Evolutionary conservation across 2,329 filamentous ascomycete species (phyloP).

Genomic region (Curvularia spicifera): DNA sequence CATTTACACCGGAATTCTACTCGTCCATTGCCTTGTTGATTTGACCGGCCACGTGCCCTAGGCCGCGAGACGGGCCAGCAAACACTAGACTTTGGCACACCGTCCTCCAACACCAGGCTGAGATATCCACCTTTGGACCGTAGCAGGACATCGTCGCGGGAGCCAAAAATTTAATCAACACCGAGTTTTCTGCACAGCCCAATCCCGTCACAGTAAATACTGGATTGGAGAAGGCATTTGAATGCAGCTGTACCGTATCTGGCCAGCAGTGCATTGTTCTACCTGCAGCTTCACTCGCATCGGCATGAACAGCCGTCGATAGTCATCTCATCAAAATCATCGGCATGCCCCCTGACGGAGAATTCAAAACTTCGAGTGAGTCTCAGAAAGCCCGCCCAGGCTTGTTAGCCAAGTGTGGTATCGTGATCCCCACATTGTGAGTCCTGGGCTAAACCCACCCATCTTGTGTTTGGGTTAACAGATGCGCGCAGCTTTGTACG

Average conservation of each 20-base stretch:
- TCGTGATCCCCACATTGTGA: slow-evolving; percentile 37
- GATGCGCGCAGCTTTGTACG: slow-evolving; percentile 38
- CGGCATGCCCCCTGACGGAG: slow-evolving; percentile 43
- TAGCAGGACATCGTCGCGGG: background rate
- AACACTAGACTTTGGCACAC: slow-evolving; percentile 27
- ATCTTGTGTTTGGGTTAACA: slow-evolving; percentile 8
- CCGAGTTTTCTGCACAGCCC: slow-evolving; percentile 22
- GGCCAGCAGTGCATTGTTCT: background rate
- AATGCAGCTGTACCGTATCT: background rate
- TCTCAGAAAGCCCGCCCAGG: slow-evolving; percentile 31
- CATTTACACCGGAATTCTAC: slow-evolving; percentile 13
- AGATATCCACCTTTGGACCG: slow-evolving; percentile 8
- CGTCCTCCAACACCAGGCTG: slow-evolving; percentile 28
- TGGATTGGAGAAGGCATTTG: slow-evolving; percentile 3
- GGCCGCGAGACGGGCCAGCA: slow-evolving; percentile 32
- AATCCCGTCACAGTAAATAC: slow-evolving; percentile 12
- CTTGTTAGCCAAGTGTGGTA: slow-evolving; percentile 40
- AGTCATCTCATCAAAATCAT: slow-evolving; percentile 21
- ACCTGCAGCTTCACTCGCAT: slow-evolving; percentile 9
- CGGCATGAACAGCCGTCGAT: slow-evolving; percentile 36
- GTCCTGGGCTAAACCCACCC: slow-evolving; percentile 10
- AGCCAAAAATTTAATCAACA: background rate
- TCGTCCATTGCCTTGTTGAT: slow-evolving; percentile 26
- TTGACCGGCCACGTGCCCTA: slow-evolving; percentile 17
- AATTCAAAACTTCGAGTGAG: slow-evolving; percentile 36